These are phyloP conservation scores for Pseudocercospora pini-densiflorae DNA, from an alignment of 2,329 filamentous ascomycete genomes.

Conservation along the genomic window DNA sequence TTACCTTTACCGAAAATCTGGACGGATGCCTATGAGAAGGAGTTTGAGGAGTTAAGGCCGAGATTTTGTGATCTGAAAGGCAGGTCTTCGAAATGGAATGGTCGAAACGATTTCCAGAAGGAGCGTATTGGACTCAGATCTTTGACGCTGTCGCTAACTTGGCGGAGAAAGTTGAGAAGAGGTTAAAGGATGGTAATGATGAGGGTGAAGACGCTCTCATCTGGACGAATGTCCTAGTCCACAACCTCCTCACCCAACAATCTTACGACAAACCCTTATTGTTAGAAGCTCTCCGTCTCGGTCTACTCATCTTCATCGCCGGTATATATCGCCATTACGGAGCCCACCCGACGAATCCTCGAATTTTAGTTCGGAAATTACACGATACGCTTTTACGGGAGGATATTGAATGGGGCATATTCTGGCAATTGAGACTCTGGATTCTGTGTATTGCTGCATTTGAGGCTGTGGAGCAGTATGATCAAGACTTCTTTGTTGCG, in stretches of 20 bases:
- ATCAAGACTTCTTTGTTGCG: background rate
- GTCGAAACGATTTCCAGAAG: background rate
- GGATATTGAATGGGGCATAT: background rate
- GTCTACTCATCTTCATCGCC: background rate
- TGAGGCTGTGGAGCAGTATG: background rate
- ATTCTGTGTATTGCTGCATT: background rate
- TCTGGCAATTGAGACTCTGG: background rate
- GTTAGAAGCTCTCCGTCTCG: background rate
- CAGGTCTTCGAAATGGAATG: background rate
- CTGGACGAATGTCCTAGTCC: background rate
- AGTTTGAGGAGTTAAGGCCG: background rate
- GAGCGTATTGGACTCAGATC: background rate
- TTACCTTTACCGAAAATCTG: background rate
- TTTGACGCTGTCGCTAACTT: background rate
- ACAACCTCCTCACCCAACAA: background rate
- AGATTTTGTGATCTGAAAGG: background rate
- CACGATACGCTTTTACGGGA: background rate
- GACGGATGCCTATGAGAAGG: background rate
- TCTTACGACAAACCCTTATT: background rate
- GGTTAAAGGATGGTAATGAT: background rate
- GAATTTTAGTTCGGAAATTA: background rate
- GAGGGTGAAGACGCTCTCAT: background rate
- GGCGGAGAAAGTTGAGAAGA: background rate
- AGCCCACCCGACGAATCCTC: background rate
- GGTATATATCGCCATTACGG: background rate